These are phyloP conservation scores for Arabidopsis thaliana DNA, from an alignment of 345 rosid genomes.

Conservation along the genomic window DNA sequence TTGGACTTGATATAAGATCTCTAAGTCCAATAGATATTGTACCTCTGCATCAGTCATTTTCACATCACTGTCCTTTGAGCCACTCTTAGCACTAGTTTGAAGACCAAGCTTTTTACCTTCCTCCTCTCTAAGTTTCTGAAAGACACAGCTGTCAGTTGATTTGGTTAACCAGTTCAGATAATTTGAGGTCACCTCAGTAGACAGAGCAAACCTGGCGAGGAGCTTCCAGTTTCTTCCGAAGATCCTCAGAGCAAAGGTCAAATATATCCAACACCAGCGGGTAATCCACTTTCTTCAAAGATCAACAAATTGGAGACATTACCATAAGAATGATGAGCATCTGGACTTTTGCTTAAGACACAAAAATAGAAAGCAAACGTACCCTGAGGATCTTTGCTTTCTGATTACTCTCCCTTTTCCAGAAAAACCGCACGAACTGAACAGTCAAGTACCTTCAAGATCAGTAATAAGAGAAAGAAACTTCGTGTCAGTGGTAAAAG, in stretches of 20 bases:
- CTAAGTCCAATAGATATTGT: constrained; percentile 26
- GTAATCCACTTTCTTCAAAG: constrained; percentile 92
- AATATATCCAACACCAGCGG: constrained; percentile 90
- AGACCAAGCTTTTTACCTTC: constrained; percentile 89
- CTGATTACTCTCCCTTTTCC: constrained; percentile 99
- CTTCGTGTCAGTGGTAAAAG: neutral
- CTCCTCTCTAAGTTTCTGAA: constrained; percentile 80
- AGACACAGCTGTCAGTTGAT: constrained; percentile 21
- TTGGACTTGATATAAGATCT: neutral
- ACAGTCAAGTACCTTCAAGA: constrained; percentile 87
- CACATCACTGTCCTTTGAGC: constrained; percentile 63
- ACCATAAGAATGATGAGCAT: constrained; percentile 1
- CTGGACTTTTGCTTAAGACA: neutral
- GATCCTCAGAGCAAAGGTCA: constrained; percentile 91
- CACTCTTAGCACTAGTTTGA: constrained; percentile 56
- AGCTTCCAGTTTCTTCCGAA: constrained; percentile 70
- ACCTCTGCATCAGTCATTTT: constrained; percentile 89
- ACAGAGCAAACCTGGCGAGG: constrained; percentile 77
- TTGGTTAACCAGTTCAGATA: constrained; percentile 1
- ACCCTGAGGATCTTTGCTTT: constrained; percentile 98
- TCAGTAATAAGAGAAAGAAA: constrained; percentile 25
- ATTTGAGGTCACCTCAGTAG: constrained; percentile 11
- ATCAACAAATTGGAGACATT: constrained; percentile 25
- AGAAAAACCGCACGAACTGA: constrained; percentile 98
- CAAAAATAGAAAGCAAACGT: constrained; percentile 30